Evolutionary conservation across 208 protist genomes (phyloP), one percentile per base, ranked within the genome.

Genomic region (Acanthamoeba pearcei): DNA sequence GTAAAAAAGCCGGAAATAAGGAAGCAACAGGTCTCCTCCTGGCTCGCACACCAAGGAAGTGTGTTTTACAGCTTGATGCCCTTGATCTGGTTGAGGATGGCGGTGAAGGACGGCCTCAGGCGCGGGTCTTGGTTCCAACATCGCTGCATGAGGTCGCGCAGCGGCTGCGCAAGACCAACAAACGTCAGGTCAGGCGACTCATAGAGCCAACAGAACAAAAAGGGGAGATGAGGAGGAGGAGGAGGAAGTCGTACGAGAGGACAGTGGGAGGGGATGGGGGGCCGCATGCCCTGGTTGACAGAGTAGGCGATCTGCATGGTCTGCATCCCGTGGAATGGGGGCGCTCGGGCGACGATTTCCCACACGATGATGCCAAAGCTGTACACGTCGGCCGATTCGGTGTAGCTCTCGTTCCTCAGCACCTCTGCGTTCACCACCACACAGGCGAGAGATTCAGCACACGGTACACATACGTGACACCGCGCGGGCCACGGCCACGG

Each of bases 341-440:
- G 38, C 38, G 19, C 15, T 13, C 89, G 89, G 17, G 92, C n/a
- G 35, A 95, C 27, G 74, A 95, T 74, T 85, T 95, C 93, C 93
- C 93, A 95, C 78, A 95, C 24, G 27, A 95, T 49, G 29, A 95
- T 74, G 13, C 80, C 93, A 74, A 80, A 95, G 80, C 76, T 91
- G 29, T 90, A 95, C 46, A 95, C 92, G 92, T 95, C 92, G 42
- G 92, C 72, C 60, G 12, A 35, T 53, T 95, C 92, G 24, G 19
- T 89, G 76, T 92, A 95, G 72, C 8, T 82, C 35, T 22, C 35
- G 10, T 32, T 57, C 32, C 27, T 12, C 27, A 94, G 10, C 46
- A 94, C 90, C 90, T 83, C 62, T 55, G 32, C 8, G 32, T 46
- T 5, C 22, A 53, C 15, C 72, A 38, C n/a, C 53, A 76, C 17